These are phyloP conservation scores for Leucaena leucocephala DNA, from an alignment of 306 rosid genomes.

Conservation along the genomic window DNA sequence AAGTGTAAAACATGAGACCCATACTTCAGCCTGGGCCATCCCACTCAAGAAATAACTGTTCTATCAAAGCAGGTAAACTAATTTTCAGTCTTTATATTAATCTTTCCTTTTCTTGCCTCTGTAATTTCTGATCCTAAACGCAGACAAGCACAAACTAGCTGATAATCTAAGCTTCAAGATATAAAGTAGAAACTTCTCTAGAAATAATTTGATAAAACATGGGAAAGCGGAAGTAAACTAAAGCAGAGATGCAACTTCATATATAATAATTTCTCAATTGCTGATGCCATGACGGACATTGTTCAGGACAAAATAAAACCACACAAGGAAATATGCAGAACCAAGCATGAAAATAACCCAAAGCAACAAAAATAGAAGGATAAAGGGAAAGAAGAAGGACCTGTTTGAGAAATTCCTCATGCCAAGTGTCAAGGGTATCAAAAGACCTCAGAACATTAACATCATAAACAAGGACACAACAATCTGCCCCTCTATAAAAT, in stretches of 20 bases:
- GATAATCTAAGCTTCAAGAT: background rate
- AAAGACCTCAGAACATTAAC: slow-evolving; percentile 91
- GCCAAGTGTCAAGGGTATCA: slow-evolving; percentile 93
- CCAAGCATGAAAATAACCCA: background rate
- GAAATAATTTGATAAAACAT: background rate
- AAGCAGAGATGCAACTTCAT: too few species aligned
- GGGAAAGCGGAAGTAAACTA: background rate
- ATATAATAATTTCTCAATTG: too few species aligned
- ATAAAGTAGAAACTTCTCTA: background rate
- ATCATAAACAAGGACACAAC: slow-evolving; percentile 31
- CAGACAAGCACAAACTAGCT: slow-evolving; percentile 1
- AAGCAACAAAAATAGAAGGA: background rate
- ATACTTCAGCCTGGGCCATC: background rate
- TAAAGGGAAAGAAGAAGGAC: slow-evolving; percentile 39
- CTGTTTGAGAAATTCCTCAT: slow-evolving; percentile 97
- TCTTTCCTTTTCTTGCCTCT: background rate
- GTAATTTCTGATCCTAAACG: background rate
- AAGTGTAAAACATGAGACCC: background rate
- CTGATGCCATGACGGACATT: too few species aligned
- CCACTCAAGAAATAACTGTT: background rate
- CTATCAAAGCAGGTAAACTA: background rate
- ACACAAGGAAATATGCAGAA: background rate
- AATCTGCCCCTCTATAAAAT: slow-evolving; percentile 29
- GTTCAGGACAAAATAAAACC: too few species aligned
- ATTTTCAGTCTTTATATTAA: background rate